Percentiles rank a stretch among this genome's conserved stretches.
These are phyloP conservation scores for Hemileia vastatrix DNA, from an alignment of 1,284 basidiomycete species.

Conservation along the genomic window DNA sequence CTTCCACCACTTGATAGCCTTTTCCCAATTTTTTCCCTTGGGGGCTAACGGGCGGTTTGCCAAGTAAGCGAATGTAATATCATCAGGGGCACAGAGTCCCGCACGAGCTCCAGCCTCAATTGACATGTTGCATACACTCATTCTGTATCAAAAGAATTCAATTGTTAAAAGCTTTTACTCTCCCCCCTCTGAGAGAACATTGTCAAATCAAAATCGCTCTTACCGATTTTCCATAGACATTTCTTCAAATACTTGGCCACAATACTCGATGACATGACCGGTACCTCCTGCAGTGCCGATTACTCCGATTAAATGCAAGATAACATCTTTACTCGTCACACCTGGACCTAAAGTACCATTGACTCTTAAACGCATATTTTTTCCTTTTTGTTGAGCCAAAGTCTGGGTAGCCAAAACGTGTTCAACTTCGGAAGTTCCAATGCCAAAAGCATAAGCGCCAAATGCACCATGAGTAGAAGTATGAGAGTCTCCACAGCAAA, in stretches of 20 bases:
- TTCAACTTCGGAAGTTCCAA: conserved; percentile 93
- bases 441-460: conserved; percentile 89
- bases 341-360: conserved; percentile 76
- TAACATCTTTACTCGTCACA: conserved; percentile 87
- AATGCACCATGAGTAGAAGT: conserved; percentile 84
- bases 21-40: conserved; percentile 81
- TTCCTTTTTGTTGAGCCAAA: conserved; percentile 77
- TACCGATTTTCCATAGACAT: conserved; percentile 76
- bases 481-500: conserved; percentile 92
- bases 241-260: conserved; percentile 77
- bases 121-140: conserved; percentile 98
- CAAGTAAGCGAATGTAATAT: conserved; percentile 79
- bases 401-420: conserved; percentile 95
- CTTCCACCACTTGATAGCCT: conserved; percentile 78
- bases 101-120: conserved; percentile 92
- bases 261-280: conserved; percentile 84
- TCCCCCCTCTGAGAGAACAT: no score
- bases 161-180: neutral
- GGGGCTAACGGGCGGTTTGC: conserved; percentile 69
- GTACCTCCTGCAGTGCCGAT: conserved; percentile 93
- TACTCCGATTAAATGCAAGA: conserved; percentile 83
- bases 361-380: conserved; percentile 91
- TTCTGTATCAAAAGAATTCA: conserved; percentile 47
- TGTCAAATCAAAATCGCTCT: conserved; percentile 22
- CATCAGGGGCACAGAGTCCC: conserved; percentile 91